Percentiles rank a stretch among this genome's conserved stretches.
phyloP scores from a whole-genome alignment of 768 basidiomycete species.

The Lactarius indigo region DNA sequence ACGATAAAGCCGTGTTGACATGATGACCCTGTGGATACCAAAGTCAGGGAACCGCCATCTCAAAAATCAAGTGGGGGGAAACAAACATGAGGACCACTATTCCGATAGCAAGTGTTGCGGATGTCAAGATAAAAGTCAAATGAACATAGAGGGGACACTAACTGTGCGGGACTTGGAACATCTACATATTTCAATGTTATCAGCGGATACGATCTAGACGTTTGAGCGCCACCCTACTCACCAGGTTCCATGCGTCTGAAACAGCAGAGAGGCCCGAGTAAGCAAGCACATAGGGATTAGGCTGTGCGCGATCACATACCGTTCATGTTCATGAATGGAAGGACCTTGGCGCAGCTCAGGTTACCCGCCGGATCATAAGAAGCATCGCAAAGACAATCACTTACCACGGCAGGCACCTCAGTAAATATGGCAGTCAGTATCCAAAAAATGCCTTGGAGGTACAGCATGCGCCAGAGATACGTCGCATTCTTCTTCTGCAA shows the following conservation, averaged over 20 bases:
- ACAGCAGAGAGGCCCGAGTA: neutral
- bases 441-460: conserved; percentile 23
- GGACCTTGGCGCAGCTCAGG: conserved; percentile 2
- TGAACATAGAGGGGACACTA: conserved; percentile 7
- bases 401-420: conserved; percentile 23
- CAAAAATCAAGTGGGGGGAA: neutral
- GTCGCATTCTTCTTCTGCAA: conserved; percentile 21
- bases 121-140: neutral
- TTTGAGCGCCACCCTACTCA: neutral
- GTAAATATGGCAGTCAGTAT: conserved; percentile 11
- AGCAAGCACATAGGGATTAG: neutral
- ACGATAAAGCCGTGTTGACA: conserved; percentile 24
- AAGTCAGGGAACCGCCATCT: neutral
- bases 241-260: conserved; percentile 24
- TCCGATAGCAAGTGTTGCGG: neutral
- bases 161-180: conserved; percentile 26
- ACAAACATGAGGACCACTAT: conserved; percentile 26
- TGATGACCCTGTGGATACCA: conserved; percentile 14
- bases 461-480: conserved; percentile 24
- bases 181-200: conserved; percentile 11
- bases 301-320: conserved; percentile 9
- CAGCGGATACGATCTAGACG: neutral
- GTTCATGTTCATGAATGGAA: conserved; percentile 21
- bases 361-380: neutral
- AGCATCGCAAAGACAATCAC: neutral